Evolutionary conservation across 1,284 basidiomycete genomes (phyloP).

Genomic region (Austropuccinia psidii): DNA sequence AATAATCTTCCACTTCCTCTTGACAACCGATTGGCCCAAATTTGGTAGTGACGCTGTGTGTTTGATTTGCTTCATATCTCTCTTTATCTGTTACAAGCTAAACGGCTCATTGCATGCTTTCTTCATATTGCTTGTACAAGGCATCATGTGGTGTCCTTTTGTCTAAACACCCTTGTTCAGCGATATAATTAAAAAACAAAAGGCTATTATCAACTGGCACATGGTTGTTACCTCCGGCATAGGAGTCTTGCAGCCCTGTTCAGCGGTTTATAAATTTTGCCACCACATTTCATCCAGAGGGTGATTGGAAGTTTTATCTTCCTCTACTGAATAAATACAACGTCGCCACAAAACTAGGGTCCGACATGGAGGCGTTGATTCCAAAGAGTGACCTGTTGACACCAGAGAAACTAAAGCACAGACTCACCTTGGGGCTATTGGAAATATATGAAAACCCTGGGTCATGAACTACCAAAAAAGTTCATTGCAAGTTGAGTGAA

Average conservation of each 20-base stretch:
- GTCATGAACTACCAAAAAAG: too few species aligned
- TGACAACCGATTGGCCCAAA: conserved; percentile 85
- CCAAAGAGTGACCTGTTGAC: too few species aligned
- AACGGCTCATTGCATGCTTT: conserved; percentile 80
- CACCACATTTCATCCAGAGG: conserved; percentile 70
- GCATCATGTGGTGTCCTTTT: conserved; percentile 90
- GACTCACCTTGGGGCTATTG: too few species aligned
- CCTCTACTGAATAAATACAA: too few species aligned
- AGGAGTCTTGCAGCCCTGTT: conserved; percentile 62
- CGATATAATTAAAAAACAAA: conserved; percentile 83
- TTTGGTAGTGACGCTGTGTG: conserved; percentile 74
- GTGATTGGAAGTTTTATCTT: too few species aligned
- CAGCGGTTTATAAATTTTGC: conserved; percentile 73
- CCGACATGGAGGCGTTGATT: too few species aligned
- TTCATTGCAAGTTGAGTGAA: too few species aligned
- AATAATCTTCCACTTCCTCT: conserved; percentile 69
- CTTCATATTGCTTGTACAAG: conserved; percentile 80
- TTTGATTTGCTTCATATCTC: conserved; percentile 78
- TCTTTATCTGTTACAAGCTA: conserved; percentile 93
- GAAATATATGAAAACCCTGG: too few species aligned
- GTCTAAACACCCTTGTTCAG: too few species aligned
- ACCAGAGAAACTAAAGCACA: too few species aligned
- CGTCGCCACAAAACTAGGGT: too few species aligned
- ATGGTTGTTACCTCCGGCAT: conserved; percentile 67
- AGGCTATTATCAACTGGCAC: background rate